phyloP scores from a whole-genome alignment of 1,284 basidiomycete species.

The Stygiomarasmius scandens region DNA sequence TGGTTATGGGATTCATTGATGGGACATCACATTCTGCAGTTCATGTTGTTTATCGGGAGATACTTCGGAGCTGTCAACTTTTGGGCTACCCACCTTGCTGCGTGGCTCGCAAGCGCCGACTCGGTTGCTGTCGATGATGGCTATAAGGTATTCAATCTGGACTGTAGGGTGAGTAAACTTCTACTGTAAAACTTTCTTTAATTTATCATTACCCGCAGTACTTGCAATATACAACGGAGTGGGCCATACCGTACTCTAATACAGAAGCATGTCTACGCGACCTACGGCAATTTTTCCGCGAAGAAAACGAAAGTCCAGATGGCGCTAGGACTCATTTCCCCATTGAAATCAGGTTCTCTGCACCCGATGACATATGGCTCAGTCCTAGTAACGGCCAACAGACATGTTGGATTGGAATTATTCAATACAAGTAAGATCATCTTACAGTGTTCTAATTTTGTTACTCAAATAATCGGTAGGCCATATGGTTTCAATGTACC shows the following conservation, averaged over 20 bases:
- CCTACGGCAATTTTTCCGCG: constrained; percentile 75
- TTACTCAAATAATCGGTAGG: constrained; percentile 43
- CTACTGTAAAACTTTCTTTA: constrained; percentile 7
- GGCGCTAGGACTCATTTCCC: constrained; percentile 92
- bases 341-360: constrained; percentile 91
- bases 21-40: constrained; percentile 78
- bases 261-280: constrained; percentile 73
- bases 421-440: constrained; percentile 84
- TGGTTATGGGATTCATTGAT: constrained; percentile 74
- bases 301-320: constrained; percentile 64
- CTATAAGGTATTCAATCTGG: constrained; percentile 82
- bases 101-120: constrained; percentile 58
- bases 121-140: constrained; percentile 71
- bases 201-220: constrained; percentile 53
- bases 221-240: constrained; percentile 90
- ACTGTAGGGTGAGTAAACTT: constrained; percentile 63
- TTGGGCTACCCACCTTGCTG: constrained; percentile 56
- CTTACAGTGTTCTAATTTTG: constrained; percentile 6
- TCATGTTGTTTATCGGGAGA: constrained; percentile 75
- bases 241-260: constrained; percentile 81
- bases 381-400: constrained; percentile 82
- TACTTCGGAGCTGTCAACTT: constrained; percentile 58
- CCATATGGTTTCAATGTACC: constrained; percentile 91
- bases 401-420: constrained; percentile 95
- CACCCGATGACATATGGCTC: constrained; percentile 91